Conservation (phyloP, 306 rosid genomes). For the Purshia tridentata region DNA sequence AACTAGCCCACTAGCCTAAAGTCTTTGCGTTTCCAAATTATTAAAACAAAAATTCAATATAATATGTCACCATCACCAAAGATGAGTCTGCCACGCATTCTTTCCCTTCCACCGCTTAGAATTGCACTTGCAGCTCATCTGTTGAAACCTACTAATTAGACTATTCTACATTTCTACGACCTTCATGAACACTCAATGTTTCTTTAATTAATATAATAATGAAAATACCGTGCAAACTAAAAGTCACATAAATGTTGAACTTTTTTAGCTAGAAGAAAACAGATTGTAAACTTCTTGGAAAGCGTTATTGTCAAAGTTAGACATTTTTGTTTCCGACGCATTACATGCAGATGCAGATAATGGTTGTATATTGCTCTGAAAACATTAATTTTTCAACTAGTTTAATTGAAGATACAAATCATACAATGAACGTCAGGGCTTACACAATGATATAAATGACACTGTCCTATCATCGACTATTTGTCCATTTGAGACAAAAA, state of each 20-base stretch:
- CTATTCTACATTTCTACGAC: too few relatives aligned
- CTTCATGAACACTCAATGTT: not conserved
- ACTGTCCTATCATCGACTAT: not conserved
- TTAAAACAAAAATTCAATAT: not conserved
- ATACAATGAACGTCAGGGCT: too few relatives aligned
- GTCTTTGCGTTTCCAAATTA: not conserved
- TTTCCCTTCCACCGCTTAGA: not conserved
- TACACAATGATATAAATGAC: not conserved
- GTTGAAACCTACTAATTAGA: not conserved
- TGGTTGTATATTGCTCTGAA: too few relatives aligned
- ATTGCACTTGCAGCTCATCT: conserved; percentile 7
- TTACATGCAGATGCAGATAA: not conserved
- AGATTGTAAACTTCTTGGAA: not conserved
- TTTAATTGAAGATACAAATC: too few relatives aligned
- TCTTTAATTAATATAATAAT: not conserved
- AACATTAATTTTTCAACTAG: not conserved
- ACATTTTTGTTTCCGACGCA: not conserved
- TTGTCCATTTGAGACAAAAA: not conserved
- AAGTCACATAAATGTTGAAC: not conserved
- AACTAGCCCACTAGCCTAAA: conserved; percentile 1
- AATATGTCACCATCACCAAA: not conserved
- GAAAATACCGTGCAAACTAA: not conserved
- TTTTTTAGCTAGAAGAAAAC: not conserved
- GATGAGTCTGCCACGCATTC: conserved; percentile 8
- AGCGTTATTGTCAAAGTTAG: not conserved